Percentiles rank a stretch among this genome's conserved stretches.
Conservation (phyloP, 169 alveolate genomes). For the Cryptosporidium andersoni region DNA sequence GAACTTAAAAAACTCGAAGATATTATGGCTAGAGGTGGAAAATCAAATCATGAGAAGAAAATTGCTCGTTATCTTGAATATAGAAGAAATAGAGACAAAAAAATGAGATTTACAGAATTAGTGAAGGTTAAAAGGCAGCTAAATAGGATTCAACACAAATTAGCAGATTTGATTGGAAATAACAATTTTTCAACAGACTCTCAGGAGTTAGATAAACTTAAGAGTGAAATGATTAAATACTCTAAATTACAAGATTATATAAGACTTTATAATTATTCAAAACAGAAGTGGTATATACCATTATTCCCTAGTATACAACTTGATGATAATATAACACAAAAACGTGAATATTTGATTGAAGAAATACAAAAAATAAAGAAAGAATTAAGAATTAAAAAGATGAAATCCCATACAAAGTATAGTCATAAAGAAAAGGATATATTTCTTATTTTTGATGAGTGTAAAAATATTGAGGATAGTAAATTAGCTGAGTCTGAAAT, state of each 20-base stretch:
- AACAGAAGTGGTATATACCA: constrained; percentile 50
- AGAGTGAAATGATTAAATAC: background rate
- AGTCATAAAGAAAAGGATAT: background rate
- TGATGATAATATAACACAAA: constrained; percentile 2
- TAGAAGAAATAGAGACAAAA: constrained; percentile 42
- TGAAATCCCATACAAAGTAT: background rate
- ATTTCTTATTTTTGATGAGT: constrained; percentile 19
- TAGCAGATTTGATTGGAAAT: background rate
- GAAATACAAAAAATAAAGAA: constrained; percentile 47
- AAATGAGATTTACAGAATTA: constrained; percentile 64
- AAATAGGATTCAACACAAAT: constrained; percentile 8
- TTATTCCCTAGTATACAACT: constrained; percentile 36
- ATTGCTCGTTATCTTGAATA: constrained; percentile 21
- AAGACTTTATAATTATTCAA: constrained; percentile 29
- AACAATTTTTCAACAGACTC: background rate
- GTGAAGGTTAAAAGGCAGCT: constrained; percentile 56
- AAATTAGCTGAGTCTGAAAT: background rate
- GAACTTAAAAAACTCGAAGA: constrained; percentile 6
- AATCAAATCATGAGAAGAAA: constrained; percentile 18
- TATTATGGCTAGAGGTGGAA: background rate
- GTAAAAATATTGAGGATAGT: background rate
- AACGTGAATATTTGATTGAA: constrained; percentile 15
- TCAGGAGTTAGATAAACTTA: constrained; percentile 1
- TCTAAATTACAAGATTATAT: constrained; percentile 48
- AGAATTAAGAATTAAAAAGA: constrained; percentile 33